phyloP scores from a whole-genome alignment of 1,139 yeast genomes.

The Barnettozyma hawaiiensis region DNA sequence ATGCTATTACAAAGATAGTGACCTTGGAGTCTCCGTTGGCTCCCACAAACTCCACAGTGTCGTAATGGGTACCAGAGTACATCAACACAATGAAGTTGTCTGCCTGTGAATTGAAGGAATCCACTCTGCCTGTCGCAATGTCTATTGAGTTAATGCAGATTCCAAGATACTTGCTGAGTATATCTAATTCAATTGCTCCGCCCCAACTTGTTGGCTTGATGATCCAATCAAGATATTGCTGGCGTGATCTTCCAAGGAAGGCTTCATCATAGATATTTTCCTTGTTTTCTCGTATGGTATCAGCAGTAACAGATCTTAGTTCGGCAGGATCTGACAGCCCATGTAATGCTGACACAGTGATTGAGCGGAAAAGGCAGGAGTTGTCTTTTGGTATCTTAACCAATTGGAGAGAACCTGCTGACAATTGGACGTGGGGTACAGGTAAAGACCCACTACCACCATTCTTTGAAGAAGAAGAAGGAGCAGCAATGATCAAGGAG shows the following conservation, averaged over 20 bases:
- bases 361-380: slow-evolving; percentile 70
- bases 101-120: slow-evolving; percentile 44
- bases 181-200: slow-evolving; percentile 75
- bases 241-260: slow-evolving; percentile 48
- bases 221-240: slow-evolving; percentile 60
- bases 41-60: slow-evolving; percentile 44
- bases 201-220: slow-evolving; percentile 66
- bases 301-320: slow-evolving; percentile 44
- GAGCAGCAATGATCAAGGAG: too few species aligned
- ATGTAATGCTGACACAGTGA: slow-evolving; percentile 48
- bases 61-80: slow-evolving; percentile 76
- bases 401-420: slow-evolving; percentile 28
- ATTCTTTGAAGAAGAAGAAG: too few species aligned
- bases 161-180: slow-evolving; percentile 49
- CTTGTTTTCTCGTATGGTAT: slow-evolving; percentile 40
- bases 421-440: slow-evolving; percentile 11
- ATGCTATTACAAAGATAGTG: slow-evolving; percentile 21
- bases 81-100: slow-evolving; percentile 46
- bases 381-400: slow-evolving; percentile 74
- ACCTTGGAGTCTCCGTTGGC: slow-evolving; percentile 1
- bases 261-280: slow-evolving; percentile 45
- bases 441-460: too few species aligned
- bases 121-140: slow-evolving; percentile 57
- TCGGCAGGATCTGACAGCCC: slow-evolving; percentile 37
- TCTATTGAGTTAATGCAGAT: slow-evolving; percentile 60